These are phyloP conservation scores for Jacaranda mimosifolia DNA, from an alignment of 257 asterid species.

Conservation along the genomic window DNA sequence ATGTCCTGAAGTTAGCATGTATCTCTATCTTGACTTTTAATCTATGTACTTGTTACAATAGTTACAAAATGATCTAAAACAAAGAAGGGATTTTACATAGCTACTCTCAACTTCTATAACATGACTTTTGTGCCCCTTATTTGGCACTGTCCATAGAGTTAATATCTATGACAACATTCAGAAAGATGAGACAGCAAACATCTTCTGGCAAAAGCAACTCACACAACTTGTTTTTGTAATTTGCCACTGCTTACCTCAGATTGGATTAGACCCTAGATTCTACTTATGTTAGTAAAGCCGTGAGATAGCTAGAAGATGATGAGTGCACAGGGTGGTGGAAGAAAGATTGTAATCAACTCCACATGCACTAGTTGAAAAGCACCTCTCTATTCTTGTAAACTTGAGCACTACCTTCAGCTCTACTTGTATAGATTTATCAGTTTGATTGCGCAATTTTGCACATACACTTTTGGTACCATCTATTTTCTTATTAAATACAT, in stretches of 20 bases:
- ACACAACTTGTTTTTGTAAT: not conserved
- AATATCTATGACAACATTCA: too few species aligned
- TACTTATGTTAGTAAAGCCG: not conserved
- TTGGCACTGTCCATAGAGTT: too few species aligned
- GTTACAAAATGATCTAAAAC: not conserved
- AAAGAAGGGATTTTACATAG: too few species aligned
- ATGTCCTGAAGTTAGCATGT: not conserved
- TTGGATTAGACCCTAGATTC: not conserved
- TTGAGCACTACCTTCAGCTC: not conserved
- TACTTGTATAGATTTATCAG: not conserved
- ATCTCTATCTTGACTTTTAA: not conserved
- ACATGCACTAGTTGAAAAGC: not conserved
- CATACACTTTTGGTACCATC: not conserved
- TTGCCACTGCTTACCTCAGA: not conserved
- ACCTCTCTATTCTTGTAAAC: not conserved
- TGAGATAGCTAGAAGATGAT: not conserved
- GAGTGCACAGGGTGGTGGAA: not conserved
- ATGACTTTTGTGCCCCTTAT: too few species aligned
- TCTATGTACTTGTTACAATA: not conserved
- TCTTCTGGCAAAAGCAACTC: not conserved
- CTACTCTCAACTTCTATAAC: too few species aligned
- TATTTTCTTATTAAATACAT: not conserved
- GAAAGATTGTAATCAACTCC: not conserved
- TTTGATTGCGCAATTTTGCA: not conserved
- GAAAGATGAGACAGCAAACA: not conserved